Conservation (phyloP, 2,329 filamentous ascomycete species). For the Aspergillus sclerotialis region DNA sequence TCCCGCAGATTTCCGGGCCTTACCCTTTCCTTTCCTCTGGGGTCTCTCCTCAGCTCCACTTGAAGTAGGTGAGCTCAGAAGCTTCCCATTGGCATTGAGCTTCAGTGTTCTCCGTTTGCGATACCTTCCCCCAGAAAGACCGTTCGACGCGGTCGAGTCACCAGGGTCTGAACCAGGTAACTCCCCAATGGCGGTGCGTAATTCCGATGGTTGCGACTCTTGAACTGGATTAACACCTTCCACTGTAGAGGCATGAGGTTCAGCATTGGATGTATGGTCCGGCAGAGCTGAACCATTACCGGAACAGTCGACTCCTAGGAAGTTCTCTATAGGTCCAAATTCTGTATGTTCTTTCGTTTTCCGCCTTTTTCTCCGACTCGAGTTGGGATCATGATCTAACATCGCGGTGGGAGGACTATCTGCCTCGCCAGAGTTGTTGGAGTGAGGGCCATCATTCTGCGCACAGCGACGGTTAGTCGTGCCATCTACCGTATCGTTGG, state of each 20-base stretch:
- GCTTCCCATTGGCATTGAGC: slow-evolving; percentile 37
- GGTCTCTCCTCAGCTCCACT: slow-evolving; percentile 14
- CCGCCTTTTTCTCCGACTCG: slow-evolving; percentile 28
- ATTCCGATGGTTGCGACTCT: background rate
- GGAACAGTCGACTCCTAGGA: too few relatives aligned
- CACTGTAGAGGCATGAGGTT: slow-evolving; percentile 1
- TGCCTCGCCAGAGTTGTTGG: background rate
- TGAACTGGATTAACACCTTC: background rate
- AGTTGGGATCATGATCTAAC: slow-evolving; percentile 27
- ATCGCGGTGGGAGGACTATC: slow-evolving; percentile 1
- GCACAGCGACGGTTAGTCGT: background rate
- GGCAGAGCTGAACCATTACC: background rate
- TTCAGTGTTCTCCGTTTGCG: slow-evolving; percentile 48
- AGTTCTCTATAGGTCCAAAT: slow-evolving; percentile 1
- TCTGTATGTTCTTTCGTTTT: slow-evolving; percentile 18
- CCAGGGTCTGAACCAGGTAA: background rate
- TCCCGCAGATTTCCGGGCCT: slow-evolving; percentile 29
- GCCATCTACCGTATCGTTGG: background rate
- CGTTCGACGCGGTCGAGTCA: background rate
- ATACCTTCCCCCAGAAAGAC: slow-evolving; percentile 25
- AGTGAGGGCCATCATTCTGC: slow-evolving; percentile 4
- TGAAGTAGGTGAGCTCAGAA: slow-evolving; percentile 31
- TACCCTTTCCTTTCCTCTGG: slow-evolving; percentile 14
- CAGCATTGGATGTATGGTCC: background rate
- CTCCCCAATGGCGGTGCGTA: background rate